These are phyloP conservation scores for Spergularia azorica DNA, from an alignment of 179 eudicot species.

Conservation along the genomic window DNA sequence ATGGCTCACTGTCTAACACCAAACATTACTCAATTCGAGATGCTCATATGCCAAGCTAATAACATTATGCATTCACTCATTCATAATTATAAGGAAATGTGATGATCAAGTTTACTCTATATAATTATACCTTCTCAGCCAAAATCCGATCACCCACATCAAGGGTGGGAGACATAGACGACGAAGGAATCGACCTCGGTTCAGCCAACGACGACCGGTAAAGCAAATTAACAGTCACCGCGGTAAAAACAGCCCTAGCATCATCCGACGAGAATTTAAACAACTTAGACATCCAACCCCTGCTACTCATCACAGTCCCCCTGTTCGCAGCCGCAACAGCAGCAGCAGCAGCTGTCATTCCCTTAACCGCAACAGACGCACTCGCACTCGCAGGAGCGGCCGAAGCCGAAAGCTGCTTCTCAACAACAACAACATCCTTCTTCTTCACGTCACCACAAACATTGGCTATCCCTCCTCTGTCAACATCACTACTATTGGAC, in stretches of 20 bases:
- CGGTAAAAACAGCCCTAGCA: conserved; percentile 80
- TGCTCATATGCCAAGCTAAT: too few relatives aligned
- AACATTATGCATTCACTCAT: too few relatives aligned
- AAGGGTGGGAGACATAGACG: conserved; percentile 87
- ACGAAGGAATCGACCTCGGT: conserved; percentile 77
- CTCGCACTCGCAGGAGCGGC: conserved; percentile 5
- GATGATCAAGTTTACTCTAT: not conserved
- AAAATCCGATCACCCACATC: conserved; percentile 83
- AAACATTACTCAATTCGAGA: too few relatives aligned
- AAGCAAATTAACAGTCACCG: conserved; percentile 62
- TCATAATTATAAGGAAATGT: too few relatives aligned
- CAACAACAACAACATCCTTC: not conserved
- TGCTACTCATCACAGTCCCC: conserved; percentile 14
- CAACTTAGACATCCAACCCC: conserved; percentile 41
- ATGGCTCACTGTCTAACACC: too few relatives aligned
- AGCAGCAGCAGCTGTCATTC: not conserved
- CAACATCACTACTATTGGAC: conserved; percentile 41
- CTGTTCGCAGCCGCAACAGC: not conserved
- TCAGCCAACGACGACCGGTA: conserved; percentile 76
- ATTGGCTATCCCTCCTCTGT: conserved; percentile 47
- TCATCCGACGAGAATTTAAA: conserved; percentile 60
- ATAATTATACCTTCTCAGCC: conserved; percentile 74
- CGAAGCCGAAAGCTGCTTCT: not conserved
- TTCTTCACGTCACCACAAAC: conserved; percentile 2
- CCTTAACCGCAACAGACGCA: not conserved